These are phyloP conservation scores for Massariosphaeria phaeospora DNA, from an alignment of 495 filamentous ascomycete species.

Conservation along the genomic window DNA sequence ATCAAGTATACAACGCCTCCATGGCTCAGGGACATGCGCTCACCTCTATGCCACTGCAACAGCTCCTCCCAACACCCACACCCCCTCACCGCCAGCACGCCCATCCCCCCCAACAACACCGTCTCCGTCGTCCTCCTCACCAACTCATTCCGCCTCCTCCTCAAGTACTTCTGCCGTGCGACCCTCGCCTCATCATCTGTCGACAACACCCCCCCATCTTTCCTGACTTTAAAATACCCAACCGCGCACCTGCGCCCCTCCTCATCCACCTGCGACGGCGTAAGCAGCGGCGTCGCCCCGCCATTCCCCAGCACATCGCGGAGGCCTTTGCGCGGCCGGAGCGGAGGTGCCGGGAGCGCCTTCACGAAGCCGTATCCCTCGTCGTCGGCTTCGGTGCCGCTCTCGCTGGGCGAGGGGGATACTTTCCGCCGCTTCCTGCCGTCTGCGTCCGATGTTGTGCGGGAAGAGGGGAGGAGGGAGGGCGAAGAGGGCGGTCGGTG, in stretches of 20 bases:
- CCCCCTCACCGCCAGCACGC: conserved; percentile 32
- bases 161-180: conserved; percentile 34
- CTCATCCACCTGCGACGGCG: conserved; percentile 56
- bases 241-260: conserved; percentile 40
- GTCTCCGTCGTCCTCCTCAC: conserved; percentile 36
- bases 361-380: conserved; percentile 67
- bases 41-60: conserved; percentile 35
- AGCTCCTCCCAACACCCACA: conserved; percentile 31
- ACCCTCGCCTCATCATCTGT: conserved; percentile 30
- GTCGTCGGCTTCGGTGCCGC: conserved; percentile 88
- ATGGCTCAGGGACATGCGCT: not conserved
- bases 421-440: conserved; percentile 19
- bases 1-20: not conserved
- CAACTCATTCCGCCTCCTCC: conserved; percentile 37
- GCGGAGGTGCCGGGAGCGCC: conserved; percentile 70
- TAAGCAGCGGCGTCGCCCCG: conserved; percentile 52
- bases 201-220: conserved; percentile 12
- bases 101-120: conserved; percentile 32
- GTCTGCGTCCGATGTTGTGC: conserved; percentile 21
- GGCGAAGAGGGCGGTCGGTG: conserved; percentile 9
- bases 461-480: conserved; percentile 10
- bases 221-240: conserved; percentile 23
- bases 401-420: conserved; percentile 59
- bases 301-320: conserved; percentile 39
- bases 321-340: conserved; percentile 69